Evolutionary conservation across 352 stramenopile genomes (phyloP).

Genomic region (Phytophthora pistaciae): DNA sequence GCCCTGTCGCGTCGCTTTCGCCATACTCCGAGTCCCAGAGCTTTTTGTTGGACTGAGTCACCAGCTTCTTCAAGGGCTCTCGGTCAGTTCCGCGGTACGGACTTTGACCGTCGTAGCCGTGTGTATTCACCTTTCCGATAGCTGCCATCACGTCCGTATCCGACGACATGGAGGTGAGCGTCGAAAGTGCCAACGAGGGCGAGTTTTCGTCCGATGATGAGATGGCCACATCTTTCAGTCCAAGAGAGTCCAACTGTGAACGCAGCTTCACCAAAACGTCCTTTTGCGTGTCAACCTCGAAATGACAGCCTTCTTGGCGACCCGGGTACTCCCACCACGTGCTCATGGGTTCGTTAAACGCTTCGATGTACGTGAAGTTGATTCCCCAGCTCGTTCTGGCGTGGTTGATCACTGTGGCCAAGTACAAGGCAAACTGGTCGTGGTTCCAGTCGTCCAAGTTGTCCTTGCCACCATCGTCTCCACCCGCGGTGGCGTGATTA

Average conservation of each 20-base stretch:
- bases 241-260: constrained; percentile 39
- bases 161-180: constrained; percentile 39
- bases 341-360: constrained; percentile 68
- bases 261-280: constrained; percentile 49
- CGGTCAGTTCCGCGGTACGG: constrained; percentile 54
- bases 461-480: constrained; percentile 41
- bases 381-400: constrained; percentile 56
- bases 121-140: constrained; percentile 65
- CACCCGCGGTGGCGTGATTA: constrained; percentile 61
- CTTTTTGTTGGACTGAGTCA: constrained; percentile 38
- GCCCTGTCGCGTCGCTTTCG: constrained; percentile 51
- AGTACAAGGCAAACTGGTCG: constrained; percentile 52
- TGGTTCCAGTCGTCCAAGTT: constrained; percentile 64
- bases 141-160: constrained; percentile 32
- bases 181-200: constrained; percentile 39
- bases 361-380: constrained; percentile 62
- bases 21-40: constrained; percentile 76
- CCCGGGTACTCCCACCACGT: constrained; percentile 58
- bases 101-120: constrained; percentile 54
- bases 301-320: constrained; percentile 63
- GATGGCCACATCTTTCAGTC: constrained; percentile 43
- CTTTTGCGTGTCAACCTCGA: constrained; percentile 50
- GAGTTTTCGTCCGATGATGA: constrained; percentile 67
- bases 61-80: constrained; percentile 39
- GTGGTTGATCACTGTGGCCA: constrained; percentile 52